Evolutionary conservation across 176 grass and related monocot genomes (phyloP).

Genomic region (Oryza australiensis): DNA sequence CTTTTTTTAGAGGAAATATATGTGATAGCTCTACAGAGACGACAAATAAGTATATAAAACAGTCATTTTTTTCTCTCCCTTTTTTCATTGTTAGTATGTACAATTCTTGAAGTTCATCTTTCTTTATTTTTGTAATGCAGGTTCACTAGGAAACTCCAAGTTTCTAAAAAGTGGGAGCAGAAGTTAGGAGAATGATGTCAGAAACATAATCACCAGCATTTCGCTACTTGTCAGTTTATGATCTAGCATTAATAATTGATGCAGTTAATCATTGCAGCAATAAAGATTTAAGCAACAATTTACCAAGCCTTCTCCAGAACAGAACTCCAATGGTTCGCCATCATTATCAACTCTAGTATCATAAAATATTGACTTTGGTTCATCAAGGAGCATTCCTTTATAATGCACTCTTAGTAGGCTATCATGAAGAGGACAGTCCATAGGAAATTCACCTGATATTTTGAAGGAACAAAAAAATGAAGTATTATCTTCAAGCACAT

Average conservation of each 20-base stretch:
- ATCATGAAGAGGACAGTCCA: constrained; percentile 99
- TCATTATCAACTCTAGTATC: constrained; percentile 84
- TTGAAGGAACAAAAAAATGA: constrained; percentile 22
- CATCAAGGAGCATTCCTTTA: constrained; percentile 83
- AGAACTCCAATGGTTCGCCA: constrained; percentile 91
- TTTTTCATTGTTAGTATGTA: neutral
- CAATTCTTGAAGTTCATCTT: constrained; percentile 1
- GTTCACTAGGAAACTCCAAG: neutral
- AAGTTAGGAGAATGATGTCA: neutral
- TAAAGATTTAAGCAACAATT: constrained; percentile 14
- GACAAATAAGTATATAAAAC: neutral
- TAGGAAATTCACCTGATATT: constrained; percentile 92
- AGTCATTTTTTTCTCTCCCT: too few species aligned
- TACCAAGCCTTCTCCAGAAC: constrained; percentile 97
- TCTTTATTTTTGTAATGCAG: constrained; percentile 1
- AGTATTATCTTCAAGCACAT: constrained; percentile 22
- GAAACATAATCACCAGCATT: neutral
- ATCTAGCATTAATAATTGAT: neutral
- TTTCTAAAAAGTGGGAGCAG: neutral
- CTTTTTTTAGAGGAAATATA: constrained; percentile 3
- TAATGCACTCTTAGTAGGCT: constrained; percentile 97
- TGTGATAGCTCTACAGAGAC: neutral
- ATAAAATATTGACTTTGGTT: constrained; percentile 94
- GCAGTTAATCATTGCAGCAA: neutral
- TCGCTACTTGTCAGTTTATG: neutral